Percentiles rank a stretch among this genome's conserved stretches.
These are phyloP conservation scores for Neocallimastix lanati DNA, from an alignment of 192 early-diverging fungal genomes.

Conservation along the genomic window DNA sequence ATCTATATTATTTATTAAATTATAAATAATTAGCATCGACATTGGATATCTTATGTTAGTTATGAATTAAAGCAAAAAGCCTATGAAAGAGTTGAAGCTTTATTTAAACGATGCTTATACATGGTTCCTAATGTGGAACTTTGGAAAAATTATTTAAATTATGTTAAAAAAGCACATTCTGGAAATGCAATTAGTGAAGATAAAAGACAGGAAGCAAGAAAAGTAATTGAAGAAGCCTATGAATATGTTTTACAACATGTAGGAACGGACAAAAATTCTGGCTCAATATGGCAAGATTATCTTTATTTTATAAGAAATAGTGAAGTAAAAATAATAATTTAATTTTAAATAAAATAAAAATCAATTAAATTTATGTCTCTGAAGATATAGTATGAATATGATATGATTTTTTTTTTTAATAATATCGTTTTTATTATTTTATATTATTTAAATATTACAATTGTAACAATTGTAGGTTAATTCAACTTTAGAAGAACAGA, in stretches of 20 bases:
- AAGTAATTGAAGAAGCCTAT: constrained; percentile 59
- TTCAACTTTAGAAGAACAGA: constrained; percentile 73
- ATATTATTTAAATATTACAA: not conserved
- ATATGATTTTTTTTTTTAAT: not conserved
- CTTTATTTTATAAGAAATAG: constrained; percentile 55
- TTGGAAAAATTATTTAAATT: constrained; percentile 75
- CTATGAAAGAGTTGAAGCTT: constrained; percentile 55
- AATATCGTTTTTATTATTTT: not conserved
- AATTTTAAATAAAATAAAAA: no score
- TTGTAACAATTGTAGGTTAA: constrained; percentile 14
- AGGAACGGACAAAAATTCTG: constrained; percentile 74
- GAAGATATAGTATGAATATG: no score
- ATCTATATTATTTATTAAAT: no score
- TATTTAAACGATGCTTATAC: constrained; percentile 66
- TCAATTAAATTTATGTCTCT: no score
- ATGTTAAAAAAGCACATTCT: constrained; percentile 31
- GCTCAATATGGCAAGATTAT: constrained; percentile 75
- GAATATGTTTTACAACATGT: constrained; percentile 78
- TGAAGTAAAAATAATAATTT: no score
- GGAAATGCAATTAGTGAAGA: not conserved
- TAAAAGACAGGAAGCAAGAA: constrained; percentile 37
- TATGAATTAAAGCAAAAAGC: constrained; percentile 62
- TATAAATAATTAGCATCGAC: constrained; percentile 22
- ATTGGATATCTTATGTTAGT: constrained; percentile 62
- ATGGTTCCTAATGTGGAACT: constrained; percentile 70